Evolutionary conservation across 2,329 filamentous ascomycete genomes (phyloP).

Genomic region (Calonectria multiphialidica): DNA sequence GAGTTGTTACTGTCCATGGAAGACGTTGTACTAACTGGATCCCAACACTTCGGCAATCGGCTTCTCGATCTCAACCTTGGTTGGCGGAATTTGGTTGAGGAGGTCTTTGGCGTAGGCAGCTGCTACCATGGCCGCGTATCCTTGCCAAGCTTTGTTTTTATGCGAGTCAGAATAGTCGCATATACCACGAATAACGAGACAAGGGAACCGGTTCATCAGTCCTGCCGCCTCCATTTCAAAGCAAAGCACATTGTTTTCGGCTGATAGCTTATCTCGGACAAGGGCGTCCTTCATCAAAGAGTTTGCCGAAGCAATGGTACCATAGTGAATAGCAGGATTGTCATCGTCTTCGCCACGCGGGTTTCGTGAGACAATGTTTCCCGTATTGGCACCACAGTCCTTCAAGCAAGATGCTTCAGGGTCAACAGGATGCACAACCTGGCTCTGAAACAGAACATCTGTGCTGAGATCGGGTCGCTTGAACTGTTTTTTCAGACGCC

Average conservation of each 20-base stretch:
- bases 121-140: slow-evolving; percentile 48
- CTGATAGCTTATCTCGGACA: neutral
- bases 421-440: neutral
- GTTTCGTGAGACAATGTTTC: neutral
- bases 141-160: slow-evolving; percentile 44
- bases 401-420: neutral
- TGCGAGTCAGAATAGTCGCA: slow-evolving; percentile 54
- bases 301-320: neutral
- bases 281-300: neutral
- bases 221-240: too few species aligned
- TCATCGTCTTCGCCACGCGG: neutral
- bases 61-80: neutral
- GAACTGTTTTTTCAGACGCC: too few species aligned
- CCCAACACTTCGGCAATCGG: too few species aligned
- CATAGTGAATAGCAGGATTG: neutral
- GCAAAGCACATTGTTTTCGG: too few species aligned
- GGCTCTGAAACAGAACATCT: too few species aligned
- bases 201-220: slow-evolving; percentile 42
- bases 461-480: too few species aligned
- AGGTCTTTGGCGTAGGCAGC: slow-evolving; percentile 36
- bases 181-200: slow-evolving; percentile 50
- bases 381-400: neutral
- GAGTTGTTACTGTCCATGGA: too few species aligned
- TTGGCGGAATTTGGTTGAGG: neutral
- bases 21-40: too few species aligned